Conservation (phyloP, 805 yeast genomes). For the Zygotorulaspora chibaensis region DNA sequence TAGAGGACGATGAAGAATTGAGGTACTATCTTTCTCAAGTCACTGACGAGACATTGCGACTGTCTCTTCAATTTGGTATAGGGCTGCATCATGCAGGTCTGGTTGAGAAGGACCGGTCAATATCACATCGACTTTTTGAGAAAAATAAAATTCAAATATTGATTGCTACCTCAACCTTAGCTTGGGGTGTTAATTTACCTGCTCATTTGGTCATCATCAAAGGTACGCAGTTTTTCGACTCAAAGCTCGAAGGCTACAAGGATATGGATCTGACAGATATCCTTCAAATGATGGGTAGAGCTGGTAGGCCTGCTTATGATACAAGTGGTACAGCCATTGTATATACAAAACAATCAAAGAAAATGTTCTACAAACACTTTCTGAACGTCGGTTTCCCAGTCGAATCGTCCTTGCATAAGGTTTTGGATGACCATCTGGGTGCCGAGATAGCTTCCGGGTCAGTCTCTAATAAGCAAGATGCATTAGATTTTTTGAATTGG, state of each 20-base stretch:
- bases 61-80: slow-evolving; percentile 73
- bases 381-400: slow-evolving; percentile 94
- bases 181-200: slow-evolving; percentile 99
- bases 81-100: slow-evolving; percentile 98
- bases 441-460: slow-evolving; percentile 96
- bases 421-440: slow-evolving; percentile 85
- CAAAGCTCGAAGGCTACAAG: slow-evolving; percentile 88
- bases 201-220: slow-evolving; percentile 97
- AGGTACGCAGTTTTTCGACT: slow-evolving; percentile 94
- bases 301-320: slow-evolving; percentile 97
- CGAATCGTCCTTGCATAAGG: slow-evolving; percentile 74
- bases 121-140: slow-evolving; percentile 81
- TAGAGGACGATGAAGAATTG: slow-evolving; percentile 71
- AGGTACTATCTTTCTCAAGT: slow-evolving; percentile 80
- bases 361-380: slow-evolving; percentile 82
- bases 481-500: slow-evolving; percentile 91
- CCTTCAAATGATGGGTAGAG: slow-evolving; percentile 97
- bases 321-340: slow-evolving; percentile 89
- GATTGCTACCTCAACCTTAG: slow-evolving; percentile 94
- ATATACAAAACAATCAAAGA: slow-evolving; percentile 72
- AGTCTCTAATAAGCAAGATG: slow-evolving; percentile 87
- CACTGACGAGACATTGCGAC: slow-evolving; percentile 74
- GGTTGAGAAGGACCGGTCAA: slow-evolving; percentile 80
- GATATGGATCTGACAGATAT: slow-evolving; percentile 95
- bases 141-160: slow-evolving; percentile 82